Percentiles rank a stretch among this genome's conserved stretches.
phyloP scores from a whole-genome alignment of 129 eudicot genomes.

The Dittrichia graveolens region DNA sequence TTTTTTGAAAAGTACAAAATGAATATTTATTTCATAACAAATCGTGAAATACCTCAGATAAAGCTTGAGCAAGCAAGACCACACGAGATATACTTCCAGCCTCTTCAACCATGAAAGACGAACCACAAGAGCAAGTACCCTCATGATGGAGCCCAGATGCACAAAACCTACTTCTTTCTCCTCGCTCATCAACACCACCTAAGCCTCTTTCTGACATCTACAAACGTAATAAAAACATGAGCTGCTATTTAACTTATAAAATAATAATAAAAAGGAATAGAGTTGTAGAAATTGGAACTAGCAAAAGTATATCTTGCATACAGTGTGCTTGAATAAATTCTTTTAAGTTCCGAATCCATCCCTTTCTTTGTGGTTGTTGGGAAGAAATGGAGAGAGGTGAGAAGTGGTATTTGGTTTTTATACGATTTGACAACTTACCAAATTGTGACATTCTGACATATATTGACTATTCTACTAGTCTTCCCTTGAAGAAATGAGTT shows the following conservation, averaged over 20 bases:
- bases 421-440: constrained; percentile 42
- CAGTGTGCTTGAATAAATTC: not conserved
- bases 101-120: constrained; percentile 66
- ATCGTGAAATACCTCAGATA: constrained; percentile 66
- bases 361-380: constrained; percentile 33
- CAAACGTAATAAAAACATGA: constrained; percentile 20
- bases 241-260: constrained; percentile 11
- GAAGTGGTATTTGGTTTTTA: constrained; percentile 25
- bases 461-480: not conserved
- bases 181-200: constrained; percentile 47
- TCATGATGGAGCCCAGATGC: constrained; percentile 67
- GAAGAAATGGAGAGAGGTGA: constrained; percentile 27
- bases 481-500: constrained; percentile 14
- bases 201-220: constrained; percentile 68
- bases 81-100: constrained; percentile 70
- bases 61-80: constrained; percentile 81
- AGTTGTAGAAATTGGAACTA: constrained; percentile 16
- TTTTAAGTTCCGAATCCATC: constrained; percentile 8
- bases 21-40: not conserved
- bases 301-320: constrained; percentile 6
- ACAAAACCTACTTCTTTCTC: constrained; percentile 43
- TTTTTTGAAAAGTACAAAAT: not conserved
- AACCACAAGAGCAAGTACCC: constrained; percentile 75
- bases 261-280: not conserved
- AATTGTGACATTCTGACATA: constrained; percentile 33